A percentile compares a stretch with the other conserved stretches of the same genome.
Conservation (phyloP, 2,329 filamentous ascomycete species). For the Cercospora zeae-maydis region DNA sequence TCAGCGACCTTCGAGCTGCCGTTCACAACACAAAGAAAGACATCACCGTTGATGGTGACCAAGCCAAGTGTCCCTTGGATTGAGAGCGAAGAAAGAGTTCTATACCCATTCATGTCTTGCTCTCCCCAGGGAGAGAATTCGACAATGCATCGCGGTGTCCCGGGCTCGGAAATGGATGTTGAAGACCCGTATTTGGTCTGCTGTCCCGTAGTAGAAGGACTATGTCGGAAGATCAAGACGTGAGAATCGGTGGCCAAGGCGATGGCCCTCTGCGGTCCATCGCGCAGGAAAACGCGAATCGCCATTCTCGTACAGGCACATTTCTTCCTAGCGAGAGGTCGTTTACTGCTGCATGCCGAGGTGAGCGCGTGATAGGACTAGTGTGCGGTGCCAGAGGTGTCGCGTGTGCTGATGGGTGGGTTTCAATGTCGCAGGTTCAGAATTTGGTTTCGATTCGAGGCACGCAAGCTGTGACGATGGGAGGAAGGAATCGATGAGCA, state of each 20-base stretch:
- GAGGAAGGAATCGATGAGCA: neutral
- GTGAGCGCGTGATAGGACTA: neutral
- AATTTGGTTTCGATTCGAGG: constrained; percentile 2
- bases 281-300: constrained; percentile 78
- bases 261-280: constrained; percentile 82
- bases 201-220: constrained; percentile 55
- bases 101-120: constrained; percentile 70
- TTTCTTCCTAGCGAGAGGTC: constrained; percentile 8
- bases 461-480: neutral
- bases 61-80: constrained; percentile 85
- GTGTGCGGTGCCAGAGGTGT: neutral
- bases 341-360: constrained; percentile 10
- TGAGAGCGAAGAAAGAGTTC: constrained; percentile 66
- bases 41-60: constrained; percentile 76
- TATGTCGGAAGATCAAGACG: constrained; percentile 80
- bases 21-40: constrained; percentile 88
- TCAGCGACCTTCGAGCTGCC: constrained; percentile 74
- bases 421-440: neutral
- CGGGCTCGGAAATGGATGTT: constrained; percentile 36
- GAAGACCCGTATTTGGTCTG: constrained; percentile 52
- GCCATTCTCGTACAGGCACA: constrained; percentile 45
- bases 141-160: constrained; percentile 71
- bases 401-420: neutral
- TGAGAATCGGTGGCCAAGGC: constrained; percentile 76
- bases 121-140: constrained; percentile 69